phyloP scores from a whole-genome alignment of 163 green algal genomes.

The Scenedesmus sp. region DNA sequence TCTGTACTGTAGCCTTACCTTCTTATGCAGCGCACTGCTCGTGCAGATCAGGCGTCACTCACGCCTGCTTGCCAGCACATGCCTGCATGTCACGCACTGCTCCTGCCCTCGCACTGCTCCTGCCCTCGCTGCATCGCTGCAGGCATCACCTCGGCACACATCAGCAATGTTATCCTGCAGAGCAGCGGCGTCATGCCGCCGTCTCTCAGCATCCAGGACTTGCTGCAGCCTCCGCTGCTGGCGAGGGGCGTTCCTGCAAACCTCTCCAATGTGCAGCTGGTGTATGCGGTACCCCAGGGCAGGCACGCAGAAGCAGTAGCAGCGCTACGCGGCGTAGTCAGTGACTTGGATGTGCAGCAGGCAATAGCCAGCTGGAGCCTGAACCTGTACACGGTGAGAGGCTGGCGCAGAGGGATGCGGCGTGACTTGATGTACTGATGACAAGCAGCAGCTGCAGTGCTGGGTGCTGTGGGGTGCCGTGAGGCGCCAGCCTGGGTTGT shows the following conservation, averaged over 20 bases:
- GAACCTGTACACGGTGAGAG: conserved; percentile 15
- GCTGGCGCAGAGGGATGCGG: too few species aligned
- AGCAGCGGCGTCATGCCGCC: background rate
- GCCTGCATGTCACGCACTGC: too few species aligned
- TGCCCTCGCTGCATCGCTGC: background rate
- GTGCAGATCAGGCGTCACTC: too few species aligned
- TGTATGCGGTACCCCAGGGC: background rate
- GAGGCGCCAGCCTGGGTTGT: too few species aligned
- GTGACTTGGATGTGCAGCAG: background rate
- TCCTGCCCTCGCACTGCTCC: too few species aligned
- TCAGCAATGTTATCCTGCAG: background rate
- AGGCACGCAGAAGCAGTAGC: background rate
- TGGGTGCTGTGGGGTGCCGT: too few species aligned
- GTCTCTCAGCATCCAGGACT: background rate
- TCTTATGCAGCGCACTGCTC: too few species aligned
- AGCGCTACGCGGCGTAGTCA: background rate
- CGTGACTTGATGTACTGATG: too few species aligned
- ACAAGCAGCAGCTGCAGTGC: too few species aligned
- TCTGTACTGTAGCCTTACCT: too few species aligned
- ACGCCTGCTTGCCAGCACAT: too few species aligned
- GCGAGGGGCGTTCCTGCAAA: background rate
- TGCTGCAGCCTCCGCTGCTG: background rate
- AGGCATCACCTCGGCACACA: background rate
- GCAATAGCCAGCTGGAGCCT: background rate
- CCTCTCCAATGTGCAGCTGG: conserved; percentile 1